These are phyloP conservation scores for Talaromyces sp. DNA, from an alignment of 2,329 filamentous ascomycete species.

Conservation along the genomic window DNA sequence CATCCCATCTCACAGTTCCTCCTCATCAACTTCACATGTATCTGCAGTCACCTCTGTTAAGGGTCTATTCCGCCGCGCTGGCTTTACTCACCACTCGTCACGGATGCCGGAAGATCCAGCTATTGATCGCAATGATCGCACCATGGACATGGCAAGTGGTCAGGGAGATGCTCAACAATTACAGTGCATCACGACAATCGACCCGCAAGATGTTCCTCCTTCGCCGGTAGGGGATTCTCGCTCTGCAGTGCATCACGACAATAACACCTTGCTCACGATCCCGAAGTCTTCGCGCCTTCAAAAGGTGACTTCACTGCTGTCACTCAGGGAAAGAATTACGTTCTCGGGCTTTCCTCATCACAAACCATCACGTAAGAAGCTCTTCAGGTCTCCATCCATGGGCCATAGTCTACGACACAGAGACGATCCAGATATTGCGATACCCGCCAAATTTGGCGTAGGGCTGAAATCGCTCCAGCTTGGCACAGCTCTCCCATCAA, in stretches of 20 bases:
- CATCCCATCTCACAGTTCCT: background rate
- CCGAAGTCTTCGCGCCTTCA: conserved; percentile 19
- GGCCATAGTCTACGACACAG: conserved; percentile 24
- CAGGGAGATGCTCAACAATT: conserved; percentile 5
- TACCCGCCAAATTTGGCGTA: conserved; percentile 66
- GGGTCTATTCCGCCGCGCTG: conserved; percentile 31
- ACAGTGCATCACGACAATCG: background rate
- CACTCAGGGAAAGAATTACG: conserved; percentile 26
- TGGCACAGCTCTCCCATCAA: conserved; percentile 69
- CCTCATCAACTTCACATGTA: conserved; percentile 4
- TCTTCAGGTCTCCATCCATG: conserved; percentile 27
- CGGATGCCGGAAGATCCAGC: conserved; percentile 18
- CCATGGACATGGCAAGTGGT: background rate
- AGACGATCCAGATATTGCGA: conserved; percentile 34
- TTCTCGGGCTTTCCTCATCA: conserved; percentile 25
- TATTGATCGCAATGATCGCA: background rate
- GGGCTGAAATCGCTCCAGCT: conserved; percentile 76
- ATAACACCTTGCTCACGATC: conserved; percentile 15
- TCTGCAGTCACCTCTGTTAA: conserved; percentile 10
- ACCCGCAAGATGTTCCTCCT: background rate
- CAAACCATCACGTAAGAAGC: conserved; percentile 20
- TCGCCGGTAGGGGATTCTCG: background rate
- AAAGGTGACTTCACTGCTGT: conserved; percentile 25
- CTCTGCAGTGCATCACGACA: background rate
- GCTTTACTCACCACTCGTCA: conserved; percentile 31